phyloP scores from a whole-genome alignment of 495 filamentous ascomycete species.

The Neurospora sp. region DNA sequence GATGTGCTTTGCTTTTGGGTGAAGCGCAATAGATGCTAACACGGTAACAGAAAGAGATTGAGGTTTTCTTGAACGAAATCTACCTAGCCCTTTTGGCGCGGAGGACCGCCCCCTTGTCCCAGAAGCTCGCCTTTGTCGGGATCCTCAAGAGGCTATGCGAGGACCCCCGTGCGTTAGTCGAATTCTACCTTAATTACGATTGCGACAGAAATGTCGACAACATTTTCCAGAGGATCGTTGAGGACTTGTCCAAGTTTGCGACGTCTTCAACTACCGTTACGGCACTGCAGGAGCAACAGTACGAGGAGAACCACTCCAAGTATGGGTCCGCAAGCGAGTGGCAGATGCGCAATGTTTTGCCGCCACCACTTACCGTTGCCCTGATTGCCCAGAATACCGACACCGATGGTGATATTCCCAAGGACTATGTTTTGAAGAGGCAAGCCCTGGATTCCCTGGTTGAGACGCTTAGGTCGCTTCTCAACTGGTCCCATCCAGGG shows the following conservation, averaged over 20 bases:
- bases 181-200: constrained; percentile 97
- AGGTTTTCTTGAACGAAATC: constrained; percentile 96
- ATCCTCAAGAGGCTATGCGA: constrained; percentile 73
- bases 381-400: constrained; percentile 52
- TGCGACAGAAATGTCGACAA: constrained; percentile 94
- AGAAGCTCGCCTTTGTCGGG: constrained; percentile 86
- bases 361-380: constrained; percentile 73
- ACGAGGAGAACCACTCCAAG: constrained; percentile 64
- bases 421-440: constrained; percentile 80
- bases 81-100: constrained; percentile 90
- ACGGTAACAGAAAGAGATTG: constrained; percentile 71
- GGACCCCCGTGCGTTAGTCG: constrained; percentile 82
- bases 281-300: constrained; percentile 69
- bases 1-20: neutral
- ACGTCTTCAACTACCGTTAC: constrained; percentile 66
- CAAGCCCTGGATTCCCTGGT: constrained; percentile 81
- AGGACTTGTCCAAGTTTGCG: constrained; percentile 79
- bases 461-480: constrained; percentile 75
- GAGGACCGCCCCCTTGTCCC: constrained; percentile 71
- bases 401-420: constrained; percentile 57
- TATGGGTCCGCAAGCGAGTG: constrained; percentile 53
- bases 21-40: constrained; percentile 9
- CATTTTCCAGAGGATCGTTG: constrained; percentile 90
- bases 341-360: constrained; percentile 74
- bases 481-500: constrained; percentile 82